Percentiles rank a stretch among this genome's conserved stretches.
These are phyloP conservation scores for Aureobasidium sp. DNA, from an alignment of 2,329 filamentous ascomycete genomes.

Conservation along the genomic window DNA sequence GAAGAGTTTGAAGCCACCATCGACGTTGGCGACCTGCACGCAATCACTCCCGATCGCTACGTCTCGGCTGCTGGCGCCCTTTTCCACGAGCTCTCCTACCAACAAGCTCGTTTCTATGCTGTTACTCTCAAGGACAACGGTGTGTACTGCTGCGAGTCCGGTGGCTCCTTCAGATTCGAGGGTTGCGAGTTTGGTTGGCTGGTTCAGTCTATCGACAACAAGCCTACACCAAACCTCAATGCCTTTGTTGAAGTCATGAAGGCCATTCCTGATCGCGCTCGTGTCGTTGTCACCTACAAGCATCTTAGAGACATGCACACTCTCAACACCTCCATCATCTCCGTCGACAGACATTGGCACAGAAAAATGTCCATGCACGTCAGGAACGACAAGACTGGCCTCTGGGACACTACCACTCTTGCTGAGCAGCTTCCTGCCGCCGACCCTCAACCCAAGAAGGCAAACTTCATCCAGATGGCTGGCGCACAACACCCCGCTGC, in stretches of 20 bases:
- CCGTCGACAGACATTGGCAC: conserved; percentile 92
- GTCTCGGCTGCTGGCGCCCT: conserved; percentile 88
- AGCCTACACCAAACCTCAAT: conserved; percentile 78
- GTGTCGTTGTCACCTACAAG: conserved; percentile 91
- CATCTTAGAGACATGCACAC: conserved; percentile 93
- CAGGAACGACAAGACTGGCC: conserved; percentile 77
- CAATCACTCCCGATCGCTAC: conserved; percentile 92
- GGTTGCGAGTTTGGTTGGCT: conserved; percentile 88
- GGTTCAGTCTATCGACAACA: conserved; percentile 84
- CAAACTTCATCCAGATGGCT: conserved; percentile 85
- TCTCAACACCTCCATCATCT: conserved; percentile 82
- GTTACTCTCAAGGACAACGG: conserved; percentile 70
- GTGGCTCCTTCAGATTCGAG: conserved; percentile 91
- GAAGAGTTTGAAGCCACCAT: conserved; percentile 79
- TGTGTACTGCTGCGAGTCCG: conserved; percentile 90
- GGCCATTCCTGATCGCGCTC: conserved; percentile 67
- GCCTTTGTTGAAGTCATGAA: conserved; percentile 89
- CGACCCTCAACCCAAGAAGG: conserved; percentile 63
- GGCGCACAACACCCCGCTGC: conserved; percentile 81
- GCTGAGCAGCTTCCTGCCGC: conserved; percentile 70
- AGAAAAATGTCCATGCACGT: conserved; percentile 88
- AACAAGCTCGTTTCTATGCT: conserved; percentile 91
- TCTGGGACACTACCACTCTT: conserved; percentile 91
- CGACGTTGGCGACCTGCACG: conserved; percentile 79
- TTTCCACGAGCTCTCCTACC: conserved; percentile 95